These are phyloP conservation scores for Penicillium parvum DNA, from an alignment of 495 filamentous ascomycete genomes.

Conservation along the genomic window DNA sequence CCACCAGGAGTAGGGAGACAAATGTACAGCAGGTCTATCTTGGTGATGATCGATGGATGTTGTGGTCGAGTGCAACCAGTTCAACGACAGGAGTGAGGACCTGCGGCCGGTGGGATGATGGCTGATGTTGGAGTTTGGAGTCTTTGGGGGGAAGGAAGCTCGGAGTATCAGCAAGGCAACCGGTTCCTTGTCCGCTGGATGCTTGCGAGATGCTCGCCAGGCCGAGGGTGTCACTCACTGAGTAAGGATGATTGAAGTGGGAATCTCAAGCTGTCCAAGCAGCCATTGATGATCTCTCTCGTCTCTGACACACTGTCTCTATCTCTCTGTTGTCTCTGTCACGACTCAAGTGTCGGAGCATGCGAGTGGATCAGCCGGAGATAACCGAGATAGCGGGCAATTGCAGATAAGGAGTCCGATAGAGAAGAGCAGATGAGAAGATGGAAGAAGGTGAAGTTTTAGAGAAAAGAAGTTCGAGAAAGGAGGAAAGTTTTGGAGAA, in stretches of 20 bases:
- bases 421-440: slow-evolving; percentile 4
- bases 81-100: slow-evolving; percentile 21
- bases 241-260: background rate
- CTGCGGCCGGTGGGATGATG: slow-evolving; percentile 19
- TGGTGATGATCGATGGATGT: background rate
- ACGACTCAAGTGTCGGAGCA: slow-evolving; percentile 6
- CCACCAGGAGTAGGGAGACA: slow-evolving; percentile 18
- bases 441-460: slow-evolving; percentile 8
- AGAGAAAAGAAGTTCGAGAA: slow-evolving; percentile 1
- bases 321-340: no score
- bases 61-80: background rate
- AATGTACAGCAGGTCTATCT: slow-evolving; percentile 15
- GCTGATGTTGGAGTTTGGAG: background rate
- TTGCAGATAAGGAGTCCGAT: slow-evolving; percentile 24
- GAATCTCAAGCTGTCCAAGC: slow-evolving; percentile 4
- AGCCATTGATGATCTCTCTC: slow-evolving; percentile 14
- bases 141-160: slow-evolving; percentile 5
- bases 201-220: no score
- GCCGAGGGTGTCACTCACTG: background rate
- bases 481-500: background rate
- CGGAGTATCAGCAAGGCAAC: slow-evolving; percentile 20
- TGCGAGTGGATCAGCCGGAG: slow-evolving; percentile 31
- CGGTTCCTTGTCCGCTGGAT: slow-evolving; percentile 1
- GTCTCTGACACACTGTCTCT: no score
- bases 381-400: slow-evolving; percentile 37